phyloP scores from a whole-genome alignment of 164 flowering plant genomes.

The Platanus orientalis region DNA sequence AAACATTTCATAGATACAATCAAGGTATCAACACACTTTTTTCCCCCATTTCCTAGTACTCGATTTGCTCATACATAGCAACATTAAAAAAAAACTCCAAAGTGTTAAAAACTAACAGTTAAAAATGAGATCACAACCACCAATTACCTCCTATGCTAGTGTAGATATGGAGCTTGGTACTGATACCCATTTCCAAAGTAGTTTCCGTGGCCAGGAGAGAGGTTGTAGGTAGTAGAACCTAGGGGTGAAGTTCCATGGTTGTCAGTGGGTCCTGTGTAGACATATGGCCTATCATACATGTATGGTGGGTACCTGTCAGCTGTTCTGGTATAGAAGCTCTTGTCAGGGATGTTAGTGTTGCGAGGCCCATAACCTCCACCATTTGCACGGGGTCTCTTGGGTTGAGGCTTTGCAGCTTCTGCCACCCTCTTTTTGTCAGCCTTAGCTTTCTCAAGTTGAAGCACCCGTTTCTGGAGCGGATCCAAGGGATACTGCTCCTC shows the following conservation, averaged over 20 bases:
- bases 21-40: no score
- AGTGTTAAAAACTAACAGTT: constrained; percentile 45
- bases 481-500: constrained; percentile 69
- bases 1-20: no score
- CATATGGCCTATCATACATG: constrained; percentile 62
- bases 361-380: constrained; percentile 55
- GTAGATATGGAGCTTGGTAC: constrained; percentile 77
- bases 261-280: constrained; percentile 53
- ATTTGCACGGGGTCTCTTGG: constrained; percentile 91
- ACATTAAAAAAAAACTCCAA: constrained; percentile 18
- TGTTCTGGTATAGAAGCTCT: constrained; percentile 48
- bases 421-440: constrained; percentile 74
- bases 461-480: constrained; percentile 75
- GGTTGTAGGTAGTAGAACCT: constrained; percentile 56
- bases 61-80: constrained; percentile 18
- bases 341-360: no score
- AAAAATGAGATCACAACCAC: constrained; percentile 32
- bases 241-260: constrained; percentile 49
- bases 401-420: constrained; percentile 85
- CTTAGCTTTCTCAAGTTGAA: no score
- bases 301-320: constrained; percentile 74
- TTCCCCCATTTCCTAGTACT: no score
- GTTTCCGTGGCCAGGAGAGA: constrained; percentile 66
- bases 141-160: constrained; percentile 40
- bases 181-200: constrained; percentile 82